A percentile compares a stretch with the other conserved stretches of the same genome.
Evolutionary conservation across 345 rosid species (phyloP).

Genomic region (Litchi chinensis): DNA sequence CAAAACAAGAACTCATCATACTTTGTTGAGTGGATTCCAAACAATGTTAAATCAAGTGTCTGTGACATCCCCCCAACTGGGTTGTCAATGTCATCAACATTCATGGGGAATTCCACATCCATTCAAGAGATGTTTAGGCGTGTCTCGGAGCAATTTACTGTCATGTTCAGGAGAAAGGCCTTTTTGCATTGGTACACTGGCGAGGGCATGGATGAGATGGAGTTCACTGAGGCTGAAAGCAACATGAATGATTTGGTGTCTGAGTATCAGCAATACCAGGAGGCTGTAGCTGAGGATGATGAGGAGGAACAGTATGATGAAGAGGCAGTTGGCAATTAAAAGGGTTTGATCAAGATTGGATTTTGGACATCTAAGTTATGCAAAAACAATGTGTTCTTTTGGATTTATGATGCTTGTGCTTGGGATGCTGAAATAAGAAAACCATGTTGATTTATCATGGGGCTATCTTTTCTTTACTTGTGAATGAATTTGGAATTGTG

Average conservation of each 20-base stretch:
- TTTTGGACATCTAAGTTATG: background rate
- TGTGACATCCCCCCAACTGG: conserved; percentile 81
- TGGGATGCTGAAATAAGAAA: conserved; percentile 30
- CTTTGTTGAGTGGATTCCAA: conserved; percentile 73
- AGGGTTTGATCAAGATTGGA: background rate
- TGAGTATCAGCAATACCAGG: conserved; percentile 89
- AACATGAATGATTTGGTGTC: conserved; percentile 93
- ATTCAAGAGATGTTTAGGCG: conserved; percentile 69
- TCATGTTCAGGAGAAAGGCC: conserved; percentile 63
- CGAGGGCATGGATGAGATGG: conserved; percentile 98
- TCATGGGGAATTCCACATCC: conserved; percentile 74
- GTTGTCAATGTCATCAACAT: conserved; percentile 74
- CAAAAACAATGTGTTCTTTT: background rate
- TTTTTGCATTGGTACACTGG: conserved; percentile 90
- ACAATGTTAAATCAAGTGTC: conserved; percentile 78
- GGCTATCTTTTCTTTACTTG: background rate
- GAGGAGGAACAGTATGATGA: conserved; percentile 46
- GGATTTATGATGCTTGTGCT: conserved; percentile 8
- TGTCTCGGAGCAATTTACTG: conserved; percentile 61
- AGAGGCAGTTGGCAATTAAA: conserved; percentile 51
- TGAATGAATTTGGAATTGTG: background rate
- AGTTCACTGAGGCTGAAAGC: conserved; percentile 90
- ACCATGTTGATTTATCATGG: conserved; percentile 5
- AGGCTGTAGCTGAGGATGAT: conserved; percentile 67
- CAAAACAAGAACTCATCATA: conserved; percentile 92